Evolutionary conservation across 2,329 filamentous ascomycete genomes (phyloP).

Genomic region (Rhytidhysteron rufulum): DNA sequence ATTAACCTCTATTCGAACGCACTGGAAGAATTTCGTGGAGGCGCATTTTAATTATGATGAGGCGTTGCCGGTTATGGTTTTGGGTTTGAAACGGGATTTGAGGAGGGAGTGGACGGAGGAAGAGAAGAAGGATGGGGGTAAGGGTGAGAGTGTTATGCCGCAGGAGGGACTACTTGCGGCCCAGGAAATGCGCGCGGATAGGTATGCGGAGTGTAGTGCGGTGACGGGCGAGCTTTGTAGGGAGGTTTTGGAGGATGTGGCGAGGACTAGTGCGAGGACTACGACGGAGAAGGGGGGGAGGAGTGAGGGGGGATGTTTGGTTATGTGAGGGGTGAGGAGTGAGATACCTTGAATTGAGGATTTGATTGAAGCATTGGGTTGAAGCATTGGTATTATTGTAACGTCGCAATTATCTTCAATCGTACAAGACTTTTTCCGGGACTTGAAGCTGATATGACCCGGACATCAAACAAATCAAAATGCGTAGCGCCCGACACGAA

Average conservation of each 20-base stretch:
- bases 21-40: conserved; percentile 44
- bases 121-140: conserved; percentile 26
- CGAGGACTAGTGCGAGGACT: conserved; percentile 55
- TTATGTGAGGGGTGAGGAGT: conserved; percentile 27
- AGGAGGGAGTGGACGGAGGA: conserved; percentile 41
- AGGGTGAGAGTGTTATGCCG: conserved; percentile 46
- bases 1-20: conserved; percentile 44
- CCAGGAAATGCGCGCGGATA: conserved; percentile 58
- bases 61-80: conserved; percentile 53
- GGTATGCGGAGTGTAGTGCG: conserved; percentile 61
- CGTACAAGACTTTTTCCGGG: too few species aligned
- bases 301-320: conserved; percentile 36
- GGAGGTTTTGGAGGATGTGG: conserved; percentile 59
- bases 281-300: conserved; percentile 53
- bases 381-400: too few species aligned
- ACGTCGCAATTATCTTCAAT: too few species aligned
- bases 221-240: conserved; percentile 57
- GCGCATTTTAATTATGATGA: conserved; percentile 52
- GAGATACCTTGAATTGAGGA: too few species aligned
- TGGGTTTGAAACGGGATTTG: conserved; percentile 58
- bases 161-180: conserved; percentile 49
- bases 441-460: too few species aligned
- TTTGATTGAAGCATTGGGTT: too few species aligned
- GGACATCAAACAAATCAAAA: too few species aligned
- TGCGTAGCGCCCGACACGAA: too few species aligned